A percentile compares a stretch with the other conserved stretches of the same genome.
Conservation (phyloP, 2,329 filamentous ascomycete genomes). For the Microsporum audouinii region DNA sequence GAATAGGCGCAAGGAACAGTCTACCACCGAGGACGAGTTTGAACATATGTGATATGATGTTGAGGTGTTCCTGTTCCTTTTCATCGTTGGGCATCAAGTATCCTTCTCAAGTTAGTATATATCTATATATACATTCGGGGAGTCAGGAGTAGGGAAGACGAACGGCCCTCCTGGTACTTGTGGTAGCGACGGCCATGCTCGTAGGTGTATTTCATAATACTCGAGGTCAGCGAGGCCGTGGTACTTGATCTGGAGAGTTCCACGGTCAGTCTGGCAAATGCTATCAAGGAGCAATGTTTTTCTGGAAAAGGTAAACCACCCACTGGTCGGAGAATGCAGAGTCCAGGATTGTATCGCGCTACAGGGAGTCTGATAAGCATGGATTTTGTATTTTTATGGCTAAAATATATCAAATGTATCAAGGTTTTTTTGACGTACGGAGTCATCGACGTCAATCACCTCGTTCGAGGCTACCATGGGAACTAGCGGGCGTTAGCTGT, state of each 20-base stretch:
- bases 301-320: not conserved
- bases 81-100: conserved; percentile 29
- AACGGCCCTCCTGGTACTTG: conserved; percentile 4
- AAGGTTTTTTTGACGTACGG: not conserved
- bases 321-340: conserved; percentile 1
- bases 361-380: not conserved
- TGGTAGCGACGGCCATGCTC: conserved; percentile 6
- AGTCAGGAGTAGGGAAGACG: not conserved
- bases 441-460: not conserved
- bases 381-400: not conserved
- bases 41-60: conserved; percentile 28
- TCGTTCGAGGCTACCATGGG: not conserved
- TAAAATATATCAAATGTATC: not conserved
- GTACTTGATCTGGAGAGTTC: not conserved
- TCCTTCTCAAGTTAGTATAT: conserved; percentile 1
- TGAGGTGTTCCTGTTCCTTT: conserved; percentile 26
- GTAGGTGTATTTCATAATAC: conserved; percentile 8
- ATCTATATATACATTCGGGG: not conserved
- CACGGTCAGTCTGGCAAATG: not conserved
- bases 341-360: conserved; percentile 4
- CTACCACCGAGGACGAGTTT: conserved; percentile 27
- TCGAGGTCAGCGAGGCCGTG: conserved; percentile 11
- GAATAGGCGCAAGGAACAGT: conserved; percentile 29
- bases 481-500: not conserved
- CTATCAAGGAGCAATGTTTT: not conserved